phyloP scores from a whole-genome alignment of 257 asterid genomes.

The Rauvolfia tetraphylla region DNA sequence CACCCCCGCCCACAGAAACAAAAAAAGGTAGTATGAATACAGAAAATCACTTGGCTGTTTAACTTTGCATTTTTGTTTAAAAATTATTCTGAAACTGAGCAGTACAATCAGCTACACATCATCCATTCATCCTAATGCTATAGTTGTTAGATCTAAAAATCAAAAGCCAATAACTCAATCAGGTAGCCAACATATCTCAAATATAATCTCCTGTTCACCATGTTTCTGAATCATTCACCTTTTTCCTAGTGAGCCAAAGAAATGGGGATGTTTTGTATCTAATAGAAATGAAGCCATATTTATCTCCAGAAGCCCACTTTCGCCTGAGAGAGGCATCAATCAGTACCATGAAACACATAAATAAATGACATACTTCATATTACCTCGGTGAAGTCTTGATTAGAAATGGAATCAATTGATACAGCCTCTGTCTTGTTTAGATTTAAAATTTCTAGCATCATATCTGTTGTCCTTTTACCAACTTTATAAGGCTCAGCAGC shows the following conservation, averaged over 20 bases:
- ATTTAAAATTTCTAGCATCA: constrained; percentile 82
- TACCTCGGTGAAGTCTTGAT: constrained; percentile 98
- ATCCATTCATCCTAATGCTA: not conserved
- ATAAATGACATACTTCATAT: constrained; percentile 14
- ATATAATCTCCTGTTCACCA: not conserved
- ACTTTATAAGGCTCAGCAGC: constrained; percentile 80
- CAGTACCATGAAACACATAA: not conserved
- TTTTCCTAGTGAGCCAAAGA: not conserved
- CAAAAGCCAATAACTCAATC: not conserved
- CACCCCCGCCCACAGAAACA: too few relatives aligned
- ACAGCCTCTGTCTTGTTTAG: constrained; percentile 87
- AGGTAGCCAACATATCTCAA: not conserved
- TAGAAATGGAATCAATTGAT: constrained; percentile 86
- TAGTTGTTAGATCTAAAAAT: not conserved
- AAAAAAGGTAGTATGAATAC: not conserved
- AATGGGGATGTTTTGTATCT: not conserved
- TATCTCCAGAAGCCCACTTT: not conserved
- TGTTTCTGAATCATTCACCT: not conserved
- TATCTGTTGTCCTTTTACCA: constrained; percentile 79
- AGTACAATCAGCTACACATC: not conserved
- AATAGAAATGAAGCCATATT: not conserved
- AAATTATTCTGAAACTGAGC: not conserved
- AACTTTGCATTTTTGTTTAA: too few relatives aligned
- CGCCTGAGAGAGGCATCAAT: not conserved
- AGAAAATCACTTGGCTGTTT: not conserved